phyloP scores from a whole-genome alignment of 164 flowering plant genomes.

The Annona cherimola region DNA sequence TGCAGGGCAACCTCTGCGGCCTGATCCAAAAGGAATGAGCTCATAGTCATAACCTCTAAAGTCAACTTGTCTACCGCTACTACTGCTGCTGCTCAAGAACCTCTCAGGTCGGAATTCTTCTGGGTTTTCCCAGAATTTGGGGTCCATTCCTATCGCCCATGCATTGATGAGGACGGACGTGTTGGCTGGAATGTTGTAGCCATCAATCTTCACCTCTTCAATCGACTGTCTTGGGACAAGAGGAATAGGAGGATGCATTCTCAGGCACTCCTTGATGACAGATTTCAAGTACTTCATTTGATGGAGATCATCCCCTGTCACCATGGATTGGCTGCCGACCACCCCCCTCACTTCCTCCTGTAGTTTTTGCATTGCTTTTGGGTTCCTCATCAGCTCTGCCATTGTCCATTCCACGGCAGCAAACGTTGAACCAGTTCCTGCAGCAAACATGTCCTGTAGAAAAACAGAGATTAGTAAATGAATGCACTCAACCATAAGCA shows the following conservation, averaged over 20 bases:
- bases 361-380: conserved; percentile 10
- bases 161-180: conserved; percentile 3
- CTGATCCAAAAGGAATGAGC: conserved; percentile 12
- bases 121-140: not conserved
- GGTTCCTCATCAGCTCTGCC: conserved; percentile 21
- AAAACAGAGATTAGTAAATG: not conserved
- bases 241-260: conserved; percentile 2
- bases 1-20: conserved; percentile 15
- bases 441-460: conserved; percentile 28
- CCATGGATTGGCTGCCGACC: conserved; percentile 11
- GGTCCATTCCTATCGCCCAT: conserved; percentile 1
- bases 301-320: not conserved
- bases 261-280: not conserved
- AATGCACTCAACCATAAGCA: too few relatives aligned
- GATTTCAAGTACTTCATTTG: not conserved
- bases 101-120: conserved; percentile 3
- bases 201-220: not conserved
- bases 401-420: conserved; percentile 25
- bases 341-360: conserved; percentile 11
- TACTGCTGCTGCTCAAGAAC: not conserved
- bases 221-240: not conserved
- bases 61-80: not conserved
- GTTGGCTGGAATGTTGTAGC: conserved; percentile 1
- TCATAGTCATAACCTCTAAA: conserved; percentile 1
- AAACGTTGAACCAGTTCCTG: conserved; percentile 18